Base-by-base conservation (phyloP, 176 grass and related monocot genomes). In the Carex littledalei region DNA sequence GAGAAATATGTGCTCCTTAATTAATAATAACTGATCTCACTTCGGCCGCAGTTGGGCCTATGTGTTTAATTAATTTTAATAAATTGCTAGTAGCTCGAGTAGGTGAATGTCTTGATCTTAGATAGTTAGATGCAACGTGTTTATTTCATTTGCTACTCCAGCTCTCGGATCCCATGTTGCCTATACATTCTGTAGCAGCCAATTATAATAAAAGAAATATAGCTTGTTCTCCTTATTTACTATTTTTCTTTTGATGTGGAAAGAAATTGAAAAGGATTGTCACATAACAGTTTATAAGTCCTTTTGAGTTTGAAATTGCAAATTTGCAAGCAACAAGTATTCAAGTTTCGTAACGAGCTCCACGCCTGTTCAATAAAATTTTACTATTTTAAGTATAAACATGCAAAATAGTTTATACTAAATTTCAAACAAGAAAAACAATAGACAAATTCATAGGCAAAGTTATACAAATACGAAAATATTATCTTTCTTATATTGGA, bases 1-100 rank as follows among this genome's bases (percentile, higher is more conserved):
- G 65, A 71, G 37, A 43, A 53, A 77, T 8, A 5, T 29, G 47
- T 56, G 14, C 22, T 31, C 24, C 24, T 77, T 54, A 77, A 77
- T 77, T 55, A 78, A 56, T 78, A 55, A 32, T 34, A 78, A 78
- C 50, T 16, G 45, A 31, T 83, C 81, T 83, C 43, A 14, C 14
- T 64, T 67, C 49, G 41, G 35, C 32, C 31, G 50, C 74, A 54
- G 81, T 67, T 68, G 81, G 62, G 8, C 34, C 41, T 29, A 66
- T 83, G 47, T 21, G 47, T 21, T 64, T 81, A 63, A 62, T 81
- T 41, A 21, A 43, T 63, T 63, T 43, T 43, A 83, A 66, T 83
- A 53, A 68, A 45, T 45, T 7, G 80, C 61, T 65, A 67, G 10
- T 65, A 67, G 10, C 21, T 64, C 6, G 17, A 83, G 80, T 83